Evolutionary conservation across 2,329 filamentous ascomycete species (phyloP), one percentile per base, ranked within the genome.

Genomic region (Epichloe coenophiala): DNA sequence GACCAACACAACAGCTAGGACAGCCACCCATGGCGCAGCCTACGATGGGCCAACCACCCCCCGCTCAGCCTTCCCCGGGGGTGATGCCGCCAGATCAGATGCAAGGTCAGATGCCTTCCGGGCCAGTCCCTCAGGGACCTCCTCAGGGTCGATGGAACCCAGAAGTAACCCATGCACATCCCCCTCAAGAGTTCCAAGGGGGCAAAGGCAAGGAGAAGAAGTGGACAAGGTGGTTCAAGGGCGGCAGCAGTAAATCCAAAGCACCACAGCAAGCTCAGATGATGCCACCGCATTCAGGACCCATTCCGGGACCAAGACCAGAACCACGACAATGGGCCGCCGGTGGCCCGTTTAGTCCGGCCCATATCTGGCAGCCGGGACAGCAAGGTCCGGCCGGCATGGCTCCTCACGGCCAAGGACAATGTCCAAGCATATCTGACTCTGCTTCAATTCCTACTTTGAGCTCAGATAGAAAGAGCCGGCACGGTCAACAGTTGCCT

Each of bases 181-280:
- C 17, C 31, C 9, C 6, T 37, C 27, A 37, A 13, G 43, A n/a
- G 35, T 11, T 19, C 11, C 39, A 42, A 4, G 23, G n/a, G 12
- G 45, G 23, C n/a, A 57, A 55, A 37, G 58, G 57, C 5, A 62
- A 61, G 37, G 57, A 58, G 6, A 62, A 58, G 48, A 59, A 55
- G 36, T 63, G 61, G 60, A 54, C 58, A n/a, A 62, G 59, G 31
- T 61, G 60, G 61, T 63, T 63, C 55, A 61, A 61, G 53, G 51
- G 53, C 17, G 40, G 47, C 53, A 15, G 47, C 53, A 13, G 46
- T 31, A 41, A 49, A 8, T n/a, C 23, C 36, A 40, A 46, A 40
- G 46, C 50, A 31, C 33, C 44, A 11, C 53, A 43, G 23, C 49
- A 47, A 21, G 45, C 45, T n/a, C 53, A 51, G 38, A 40, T 40